Conservation (phyloP, 768 basidiomycete genomes). For the Pleurotus giganteus region DNA sequence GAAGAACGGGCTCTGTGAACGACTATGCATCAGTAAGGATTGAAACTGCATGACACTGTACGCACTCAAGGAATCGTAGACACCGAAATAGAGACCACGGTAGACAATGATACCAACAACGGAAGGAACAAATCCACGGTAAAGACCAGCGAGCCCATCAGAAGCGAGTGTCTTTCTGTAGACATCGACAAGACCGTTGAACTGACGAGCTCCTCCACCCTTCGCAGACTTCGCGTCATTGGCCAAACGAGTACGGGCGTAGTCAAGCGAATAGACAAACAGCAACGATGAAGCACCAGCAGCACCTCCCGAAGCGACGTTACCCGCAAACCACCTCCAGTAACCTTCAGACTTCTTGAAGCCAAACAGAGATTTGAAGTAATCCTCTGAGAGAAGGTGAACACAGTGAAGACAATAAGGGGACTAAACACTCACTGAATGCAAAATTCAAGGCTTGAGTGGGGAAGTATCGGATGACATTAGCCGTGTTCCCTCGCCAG, state of each 20-base stretch:
- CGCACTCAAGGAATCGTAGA: slow-evolving; percentile 91
- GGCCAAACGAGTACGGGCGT: slow-evolving; percentile 98
- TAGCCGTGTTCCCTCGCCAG: slow-evolving; percentile 99
- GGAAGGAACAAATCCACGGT: slow-evolving; percentile 99
- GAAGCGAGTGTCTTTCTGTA: slow-evolving; percentile 97
- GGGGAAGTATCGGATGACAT: slow-evolving; percentile 99
- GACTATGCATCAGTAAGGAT: slow-evolving; percentile 21
- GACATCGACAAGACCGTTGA: slow-evolving; percentile 97
- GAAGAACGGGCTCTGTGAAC: slow-evolving; percentile 86
- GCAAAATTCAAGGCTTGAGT: slow-evolving; percentile 99
- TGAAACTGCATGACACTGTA: slow-evolving; percentile 16
- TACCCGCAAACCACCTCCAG: slow-evolving; percentile 98
- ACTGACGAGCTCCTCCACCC: slow-evolving; percentile 89
- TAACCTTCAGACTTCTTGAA: slow-evolving; percentile 99
- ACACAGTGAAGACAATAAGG: not conserved
- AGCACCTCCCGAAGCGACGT: slow-evolving; percentile 97
- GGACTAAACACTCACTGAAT: slow-evolving; percentile 73
- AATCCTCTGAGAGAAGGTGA: slow-evolving; percentile 67
- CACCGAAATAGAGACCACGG: slow-evolving; percentile 99
- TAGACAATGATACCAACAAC: slow-evolving; percentile 99
- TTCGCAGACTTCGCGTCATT: slow-evolving; percentile 97
- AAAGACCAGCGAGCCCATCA: slow-evolving; percentile 98
- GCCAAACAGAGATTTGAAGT: slow-evolving; percentile 98
- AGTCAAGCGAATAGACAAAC: slow-evolving; percentile 99
- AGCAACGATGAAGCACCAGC: slow-evolving; percentile 98